Conservation (phyloP, 2,329 filamentous ascomycete genomes). For the Xylaria arbuscula region DNA sequence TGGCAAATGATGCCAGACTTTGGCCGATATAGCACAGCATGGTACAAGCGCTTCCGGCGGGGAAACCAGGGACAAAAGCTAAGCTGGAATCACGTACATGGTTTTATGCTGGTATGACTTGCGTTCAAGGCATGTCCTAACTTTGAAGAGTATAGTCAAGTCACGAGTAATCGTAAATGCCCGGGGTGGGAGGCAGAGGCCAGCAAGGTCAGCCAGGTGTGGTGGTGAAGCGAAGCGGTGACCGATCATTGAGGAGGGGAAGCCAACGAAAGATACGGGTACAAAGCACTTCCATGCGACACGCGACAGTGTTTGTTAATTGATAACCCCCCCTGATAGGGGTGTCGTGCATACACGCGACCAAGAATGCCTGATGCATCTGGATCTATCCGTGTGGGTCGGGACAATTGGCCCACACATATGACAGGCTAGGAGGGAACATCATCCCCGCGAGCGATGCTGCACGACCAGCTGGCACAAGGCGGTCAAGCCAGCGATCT, state of each 20-base stretch:
- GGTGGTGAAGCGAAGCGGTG: conserved; percentile 36
- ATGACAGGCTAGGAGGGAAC: conserved; percentile 37
- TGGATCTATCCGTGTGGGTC: conserved; percentile 41
- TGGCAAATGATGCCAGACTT: conserved; percentile 17
- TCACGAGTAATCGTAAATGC: conserved; percentile 5
- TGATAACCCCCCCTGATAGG: conserved; percentile 29
- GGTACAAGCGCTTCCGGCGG: conserved; percentile 14
- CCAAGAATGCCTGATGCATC: conserved; percentile 33
- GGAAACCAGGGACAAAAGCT: conserved; percentile 3
- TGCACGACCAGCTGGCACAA: conserved; percentile 42
- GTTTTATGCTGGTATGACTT: conserved; percentile 36
- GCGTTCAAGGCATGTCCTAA: conserved; percentile 28
- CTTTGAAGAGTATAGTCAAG: conserved; percentile 28
- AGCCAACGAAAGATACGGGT: conserved; percentile 9
- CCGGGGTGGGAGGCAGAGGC: conserved; percentile 11
- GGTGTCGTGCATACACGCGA: conserved; percentile 34
- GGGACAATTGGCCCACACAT: conserved; percentile 19
- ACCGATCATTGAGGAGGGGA: conserved; percentile 27
- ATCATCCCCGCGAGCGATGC: conserved; percentile 33
- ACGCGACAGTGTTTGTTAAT: conserved; percentile 20
- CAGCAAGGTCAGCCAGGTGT: conserved; percentile 27
- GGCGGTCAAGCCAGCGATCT: conserved; percentile 38
- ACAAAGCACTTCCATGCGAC: conserved; percentile 13
- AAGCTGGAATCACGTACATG: conserved; percentile 28
- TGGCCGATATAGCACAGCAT: conserved; percentile 22